These are phyloP conservation scores for Penicillium steckii DNA, from an alignment of 495 filamentous ascomycete species.

Conservation along the genomic window DNA sequence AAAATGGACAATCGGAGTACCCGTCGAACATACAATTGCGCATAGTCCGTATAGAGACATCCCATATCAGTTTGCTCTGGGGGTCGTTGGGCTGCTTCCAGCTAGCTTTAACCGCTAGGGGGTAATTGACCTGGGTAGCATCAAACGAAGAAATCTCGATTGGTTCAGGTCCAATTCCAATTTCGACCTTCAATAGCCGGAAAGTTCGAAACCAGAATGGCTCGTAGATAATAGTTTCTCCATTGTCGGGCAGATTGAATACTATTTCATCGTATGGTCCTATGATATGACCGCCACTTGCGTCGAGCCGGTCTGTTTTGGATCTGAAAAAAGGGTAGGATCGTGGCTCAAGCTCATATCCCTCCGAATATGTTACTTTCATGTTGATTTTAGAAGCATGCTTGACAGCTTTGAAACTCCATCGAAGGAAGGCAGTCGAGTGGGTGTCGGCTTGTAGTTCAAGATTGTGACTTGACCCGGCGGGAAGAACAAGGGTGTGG, in stretches of 20 bases:
- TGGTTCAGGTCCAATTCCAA: slow-evolving; percentile 20
- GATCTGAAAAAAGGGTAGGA: slow-evolving; percentile 38
- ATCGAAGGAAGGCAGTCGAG: slow-evolving; percentile 37
- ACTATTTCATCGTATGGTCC: slow-evolving; percentile 34
- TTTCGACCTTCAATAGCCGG: slow-evolving; percentile 28
- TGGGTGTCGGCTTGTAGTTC: slow-evolving; percentile 36
- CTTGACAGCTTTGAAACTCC: slow-evolving; percentile 22
- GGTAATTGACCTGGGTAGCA: slow-evolving; percentile 33
- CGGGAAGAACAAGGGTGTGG: slow-evolving; percentile 15
- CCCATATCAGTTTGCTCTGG: slow-evolving; percentile 27
- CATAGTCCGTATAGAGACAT: slow-evolving; percentile 32
- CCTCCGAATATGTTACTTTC: slow-evolving; percentile 38
- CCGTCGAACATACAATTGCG: slow-evolving; percentile 42
- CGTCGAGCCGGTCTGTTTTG: slow-evolving; percentile 35
- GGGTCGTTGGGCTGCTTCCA: slow-evolving; percentile 18
- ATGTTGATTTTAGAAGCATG: slow-evolving; percentile 21
- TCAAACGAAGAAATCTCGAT: slow-evolving; percentile 14
- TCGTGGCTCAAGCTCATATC: slow-evolving; percentile 39
- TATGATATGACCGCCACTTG: slow-evolving; percentile 27
- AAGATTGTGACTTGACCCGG: slow-evolving; percentile 23
- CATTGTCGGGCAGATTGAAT: slow-evolving; percentile 9
- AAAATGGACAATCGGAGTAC: slow-evolving; percentile 41
- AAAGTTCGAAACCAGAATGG: slow-evolving; percentile 45
- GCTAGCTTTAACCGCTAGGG: slow-evolving; percentile 29
- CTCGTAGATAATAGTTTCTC: slow-evolving; percentile 20